Conservation (phyloP, 2,329 filamentous ascomycete genomes). For the Curvularia hawaiiensis region DNA sequence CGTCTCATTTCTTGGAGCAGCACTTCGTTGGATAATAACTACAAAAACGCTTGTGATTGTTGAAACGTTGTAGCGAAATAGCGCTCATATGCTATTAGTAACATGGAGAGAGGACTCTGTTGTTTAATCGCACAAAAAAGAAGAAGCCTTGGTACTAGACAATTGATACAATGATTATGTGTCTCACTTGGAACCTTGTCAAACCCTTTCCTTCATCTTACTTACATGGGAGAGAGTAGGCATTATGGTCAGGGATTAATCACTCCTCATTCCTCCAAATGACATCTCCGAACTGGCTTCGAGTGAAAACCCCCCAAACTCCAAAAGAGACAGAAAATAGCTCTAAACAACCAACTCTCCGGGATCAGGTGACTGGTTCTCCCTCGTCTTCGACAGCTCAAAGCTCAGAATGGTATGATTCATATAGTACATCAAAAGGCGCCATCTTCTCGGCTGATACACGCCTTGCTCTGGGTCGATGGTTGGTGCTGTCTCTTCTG, state of each 20-base stretch:
- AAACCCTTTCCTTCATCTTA: neutral
- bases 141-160: neutral
- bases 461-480: neutral
- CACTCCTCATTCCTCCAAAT: neutral
- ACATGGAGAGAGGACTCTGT: neutral
- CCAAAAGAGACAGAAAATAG: neutral
- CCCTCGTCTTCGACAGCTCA: conserved; percentile 57
- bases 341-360: conserved; percentile 33
- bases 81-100: too few species aligned
- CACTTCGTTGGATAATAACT: too few species aligned
- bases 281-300: neutral
- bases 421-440: conserved; percentile 73
- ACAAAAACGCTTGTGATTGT: too few species aligned
- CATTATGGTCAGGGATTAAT: neutral
- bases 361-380: conserved; percentile 16
- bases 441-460: conserved; percentile 56
- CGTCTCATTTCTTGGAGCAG: too few species aligned
- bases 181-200: neutral
- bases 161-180: neutral
- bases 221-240: neutral
- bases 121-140: neutral
- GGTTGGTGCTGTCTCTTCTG: neutral
- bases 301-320: neutral
- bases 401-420: conserved; percentile 74
- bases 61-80: too few species aligned